Percentiles rank a stretch among this genome's conserved stretches.
These are phyloP conservation scores for Quercus tomentella DNA, from an alignment of 331 rosid genomes.

Conservation along the genomic window DNA sequence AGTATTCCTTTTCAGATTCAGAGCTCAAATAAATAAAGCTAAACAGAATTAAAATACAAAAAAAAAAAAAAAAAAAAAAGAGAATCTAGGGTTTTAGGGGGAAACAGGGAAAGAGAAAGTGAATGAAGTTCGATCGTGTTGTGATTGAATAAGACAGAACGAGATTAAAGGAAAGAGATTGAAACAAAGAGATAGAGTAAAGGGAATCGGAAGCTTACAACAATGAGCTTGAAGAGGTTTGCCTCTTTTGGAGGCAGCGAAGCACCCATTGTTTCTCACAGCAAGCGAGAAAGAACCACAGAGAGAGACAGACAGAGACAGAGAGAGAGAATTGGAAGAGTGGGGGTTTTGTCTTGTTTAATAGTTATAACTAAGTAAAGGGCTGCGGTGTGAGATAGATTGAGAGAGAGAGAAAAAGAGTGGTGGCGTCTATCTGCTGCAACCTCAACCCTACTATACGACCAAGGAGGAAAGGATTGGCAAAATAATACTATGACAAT, in stretches of 20 bases:
- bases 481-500: too few species aligned
- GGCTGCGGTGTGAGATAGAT: slow-evolving; percentile 12
- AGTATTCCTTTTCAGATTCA: not conserved
- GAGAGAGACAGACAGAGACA: not conserved
- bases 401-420: not conserved
- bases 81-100: slow-evolving; percentile 64
- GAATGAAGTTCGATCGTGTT: slow-evolving; percentile 27
- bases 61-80: not conserved
- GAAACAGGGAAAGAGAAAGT: not conserved
- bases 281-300: not conserved
- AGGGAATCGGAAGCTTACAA: slow-evolving; percentile 39
- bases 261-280: slow-evolving; percentile 71
- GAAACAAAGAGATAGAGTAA: not conserved
- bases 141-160: slow-evolving; percentile 2
- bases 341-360: not conserved
- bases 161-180: not conserved
- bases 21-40: slow-evolving; percentile 1
- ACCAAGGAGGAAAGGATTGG: slow-evolving; percentile 13
- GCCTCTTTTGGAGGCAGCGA: slow-evolving; percentile 90
- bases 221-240: slow-evolving; percentile 98
- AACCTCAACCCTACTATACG: slow-evolving; percentile 65
- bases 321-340: not conserved
- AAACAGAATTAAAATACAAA: not conserved
- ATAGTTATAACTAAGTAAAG: not conserved
- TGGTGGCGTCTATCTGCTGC: slow-evolving; percentile 76